Conservation (phyloP, 352 stramenopile species). For the Peronospora belbahrii region DNA sequence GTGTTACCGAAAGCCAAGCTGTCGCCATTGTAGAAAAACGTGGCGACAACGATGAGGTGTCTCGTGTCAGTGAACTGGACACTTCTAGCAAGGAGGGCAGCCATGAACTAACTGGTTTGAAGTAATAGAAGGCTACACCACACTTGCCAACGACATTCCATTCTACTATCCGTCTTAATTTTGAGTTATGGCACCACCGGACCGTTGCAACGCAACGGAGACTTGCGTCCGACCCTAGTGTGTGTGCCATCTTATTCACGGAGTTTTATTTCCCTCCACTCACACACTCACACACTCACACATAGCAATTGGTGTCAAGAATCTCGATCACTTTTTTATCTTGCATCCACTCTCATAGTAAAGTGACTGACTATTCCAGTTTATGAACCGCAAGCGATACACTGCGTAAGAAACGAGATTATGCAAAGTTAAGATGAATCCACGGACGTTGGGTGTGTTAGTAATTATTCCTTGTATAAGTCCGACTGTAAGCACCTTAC, state of each 20-base stretch:
- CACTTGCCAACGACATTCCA: not conserved
- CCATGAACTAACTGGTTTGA: not conserved
- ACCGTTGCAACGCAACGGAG: conserved; percentile 3
- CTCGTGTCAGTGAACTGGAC: not conserved
- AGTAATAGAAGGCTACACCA: not conserved
- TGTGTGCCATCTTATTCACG: conserved; percentile 16
- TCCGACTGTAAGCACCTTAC: conserved; percentile 1
- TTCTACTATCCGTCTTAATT: no score
- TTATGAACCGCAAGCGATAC: not conserved
- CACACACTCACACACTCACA: no score
- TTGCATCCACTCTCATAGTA: not conserved
- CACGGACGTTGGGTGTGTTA: conserved; percentile 4
- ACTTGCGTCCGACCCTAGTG: conserved; percentile 6
- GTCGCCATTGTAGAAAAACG: not conserved
- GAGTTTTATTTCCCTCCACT: conserved; percentile 3
- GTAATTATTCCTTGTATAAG: not conserved
- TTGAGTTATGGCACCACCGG: no score
- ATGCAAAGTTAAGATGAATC: not conserved
- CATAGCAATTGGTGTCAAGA: no score
- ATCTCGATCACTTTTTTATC: no score
- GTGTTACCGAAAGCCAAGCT: not conserved
- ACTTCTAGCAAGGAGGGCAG: not conserved
- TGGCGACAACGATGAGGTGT: not conserved
- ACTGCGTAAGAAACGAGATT: conserved; percentile 5
- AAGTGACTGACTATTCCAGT: no score